Base-by-base conservation (phyloP, 179 eudicot genomes). In the Amaranthus tricolor region DNA sequence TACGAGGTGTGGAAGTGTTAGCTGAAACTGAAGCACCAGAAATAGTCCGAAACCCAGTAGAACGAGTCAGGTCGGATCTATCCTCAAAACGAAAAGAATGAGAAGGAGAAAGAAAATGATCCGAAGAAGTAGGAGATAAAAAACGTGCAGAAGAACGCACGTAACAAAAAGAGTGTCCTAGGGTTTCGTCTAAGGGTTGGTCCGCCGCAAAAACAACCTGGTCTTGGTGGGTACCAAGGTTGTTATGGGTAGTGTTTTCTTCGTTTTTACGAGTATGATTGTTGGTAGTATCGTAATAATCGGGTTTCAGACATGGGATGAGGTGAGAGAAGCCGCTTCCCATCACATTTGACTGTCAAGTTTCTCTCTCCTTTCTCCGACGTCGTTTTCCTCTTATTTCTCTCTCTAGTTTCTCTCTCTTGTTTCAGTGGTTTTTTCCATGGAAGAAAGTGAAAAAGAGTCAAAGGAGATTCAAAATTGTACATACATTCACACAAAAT, bases 81-180 rank as follows among this genome's bases (percentile, higher is more conserved):
- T 66, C 77, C 62, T 87, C 84, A 71, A 95, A 85, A 8, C 96
- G 90, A 68, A 91, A 83, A 52, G 99, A 95, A 40, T 85, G 83
- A 1, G 89, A 72, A 0, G 96, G 97, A 5, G 90, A 87, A 31
- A 87, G 64, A 48, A 91, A 89, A 31, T 95, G 96, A 81, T 89
- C 96, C 74, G 99, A 95, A n/a, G 84, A 82, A 6, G 97, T 80
- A 0, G 99, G 99, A 15, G 97, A 92, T 62, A 89, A 72, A 59
- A 92, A 90, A 5, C 90, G 86, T 15, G 88, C 82, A 7, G 99
- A 95, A 8, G 97, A 87, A 0, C 92, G 95, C 24, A 91, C 93
- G 88, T 95, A 95, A 65, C 98, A 89, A 72, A 95, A 95, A 60
- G 99, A 95, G 76, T 95, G 99, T 7, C 99, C 99, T 71, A 95